phyloP scores from a whole-genome alignment of 139 green algal genomes.

The Coelastrella sp. region DNA sequence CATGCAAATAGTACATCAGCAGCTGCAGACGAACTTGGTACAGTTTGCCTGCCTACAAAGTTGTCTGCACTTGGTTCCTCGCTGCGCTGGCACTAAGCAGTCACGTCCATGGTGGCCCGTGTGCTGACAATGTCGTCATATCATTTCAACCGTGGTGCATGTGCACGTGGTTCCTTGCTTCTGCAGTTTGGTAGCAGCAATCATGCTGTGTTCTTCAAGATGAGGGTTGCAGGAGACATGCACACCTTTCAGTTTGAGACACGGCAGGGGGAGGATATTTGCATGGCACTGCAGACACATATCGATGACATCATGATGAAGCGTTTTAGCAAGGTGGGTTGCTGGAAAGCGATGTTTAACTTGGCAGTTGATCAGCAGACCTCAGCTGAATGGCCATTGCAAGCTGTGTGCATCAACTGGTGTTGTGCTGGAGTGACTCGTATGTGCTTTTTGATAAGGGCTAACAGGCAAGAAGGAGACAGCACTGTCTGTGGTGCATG shows the following conservation, averaged over 20 bases:
- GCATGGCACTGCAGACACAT: slow-evolving; percentile 98
- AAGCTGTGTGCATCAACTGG: too few species aligned
- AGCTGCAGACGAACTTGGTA: neutral
- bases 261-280: slow-evolving; percentile 96
- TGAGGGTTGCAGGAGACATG: slow-evolving; percentile 95
- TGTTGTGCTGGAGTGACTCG: too few species aligned
- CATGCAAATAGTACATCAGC: neutral
- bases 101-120: neutral
- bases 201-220: slow-evolving; percentile 99
- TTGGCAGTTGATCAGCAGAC: too few species aligned
- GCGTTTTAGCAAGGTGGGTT: slow-evolving; percentile 77
- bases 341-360: too few species aligned
- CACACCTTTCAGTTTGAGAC: slow-evolving; percentile 99
- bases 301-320: slow-evolving; percentile 99
- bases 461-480: too few species aligned
- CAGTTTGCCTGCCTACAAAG: neutral
- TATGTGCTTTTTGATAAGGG: too few species aligned
- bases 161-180: neutral
- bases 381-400: too few species aligned
- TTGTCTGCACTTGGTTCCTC: neutral
- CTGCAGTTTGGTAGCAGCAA: slow-evolving; percentile 85
- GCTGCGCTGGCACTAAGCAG: neutral
- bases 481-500: neutral
- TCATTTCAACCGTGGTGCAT: too few species aligned
- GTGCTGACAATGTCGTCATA: too few species aligned